Conservation (phyloP, 2,329 filamentous ascomycete species). For the Ophiostoma sp. region DNA sequence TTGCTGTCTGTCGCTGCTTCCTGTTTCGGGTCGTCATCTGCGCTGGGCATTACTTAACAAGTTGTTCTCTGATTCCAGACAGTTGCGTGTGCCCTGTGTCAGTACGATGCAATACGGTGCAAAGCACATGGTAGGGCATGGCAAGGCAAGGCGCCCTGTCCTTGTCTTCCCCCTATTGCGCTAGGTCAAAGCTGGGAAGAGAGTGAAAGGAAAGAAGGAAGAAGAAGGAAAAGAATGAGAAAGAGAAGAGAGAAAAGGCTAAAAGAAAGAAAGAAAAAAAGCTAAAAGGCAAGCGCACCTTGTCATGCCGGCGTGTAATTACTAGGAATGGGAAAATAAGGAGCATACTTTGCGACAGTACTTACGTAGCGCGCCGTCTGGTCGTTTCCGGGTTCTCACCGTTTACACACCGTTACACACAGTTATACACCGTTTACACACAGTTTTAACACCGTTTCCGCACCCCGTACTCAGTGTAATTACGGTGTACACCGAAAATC, state of each 20-base stretch:
- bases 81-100: too few species aligned
- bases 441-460: too few species aligned
- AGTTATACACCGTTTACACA: too few species aligned
- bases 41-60: background rate
- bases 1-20: background rate
- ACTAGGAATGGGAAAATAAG: background rate
- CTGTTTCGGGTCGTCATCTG: background rate
- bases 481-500: background rate
- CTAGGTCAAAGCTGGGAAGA: background rate
- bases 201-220: background rate
- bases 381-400: background rate
- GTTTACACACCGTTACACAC: too few species aligned
- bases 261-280: background rate
- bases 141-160: background rate
- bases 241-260: background rate
- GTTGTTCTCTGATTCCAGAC: too few species aligned
- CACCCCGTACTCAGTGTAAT: too few species aligned
- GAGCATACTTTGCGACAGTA: background rate
- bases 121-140: too few species aligned
- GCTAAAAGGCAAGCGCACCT: background rate
- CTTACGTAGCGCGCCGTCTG: background rate
- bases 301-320: constrained; percentile 5
- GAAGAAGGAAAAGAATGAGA: background rate
- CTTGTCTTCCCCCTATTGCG: background rate
- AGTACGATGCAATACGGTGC: too few species aligned